Base-by-base conservation (phyloP, 148 eudicot species). In the Amaranthus hypochondriacus region DNA sequence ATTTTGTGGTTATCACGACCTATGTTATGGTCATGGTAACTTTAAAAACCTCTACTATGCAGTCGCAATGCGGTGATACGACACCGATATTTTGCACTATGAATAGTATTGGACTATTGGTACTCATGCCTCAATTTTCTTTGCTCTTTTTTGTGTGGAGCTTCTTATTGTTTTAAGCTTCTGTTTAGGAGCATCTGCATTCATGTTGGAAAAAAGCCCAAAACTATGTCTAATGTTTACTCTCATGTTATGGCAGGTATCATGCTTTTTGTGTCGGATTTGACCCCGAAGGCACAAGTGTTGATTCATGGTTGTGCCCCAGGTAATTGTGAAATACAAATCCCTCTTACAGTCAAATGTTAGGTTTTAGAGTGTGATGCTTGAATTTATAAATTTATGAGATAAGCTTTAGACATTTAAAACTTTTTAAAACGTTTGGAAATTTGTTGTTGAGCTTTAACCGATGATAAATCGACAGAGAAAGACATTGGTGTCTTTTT, bases 221-320 rank as follows among this genome's bases (percentile, higher is more conserved):
- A 69, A 44, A 43, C 58, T 71, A 11, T 59, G 61, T 62, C 48
- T 81, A 43, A 77, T 76, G 73, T 79, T 39, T 79, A 82, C 61
- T 15, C 50, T 73, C 75, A 14, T 69, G 53, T 84, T 56, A 54
- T 61, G 85, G 78, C 84, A 94, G 98, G 98, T 92, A 89, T 83
- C 98, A 94, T 83, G 96, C 98, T 60, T 87, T 83, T 74, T 94
- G 98, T 87, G 98, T 94, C 73, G 96, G 89, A 76, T 94, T 94
- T 84, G 98, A 94, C 82, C 76, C 93, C 68, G 96, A 94, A 77
- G 89, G 86, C 72, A 75, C 90, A 44, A 84, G 85, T 79, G 93
- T 89, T 68, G 83, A 87, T 80, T 83, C 93, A 70, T 94, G 98
- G 98, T 62, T 89, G 70, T 94, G 98, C 82, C 98, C 96, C 55